phyloP scores from a whole-genome alignment of 2,329 filamentous ascomycete genomes.

The Pseudogymnoascus sp. region DNA sequence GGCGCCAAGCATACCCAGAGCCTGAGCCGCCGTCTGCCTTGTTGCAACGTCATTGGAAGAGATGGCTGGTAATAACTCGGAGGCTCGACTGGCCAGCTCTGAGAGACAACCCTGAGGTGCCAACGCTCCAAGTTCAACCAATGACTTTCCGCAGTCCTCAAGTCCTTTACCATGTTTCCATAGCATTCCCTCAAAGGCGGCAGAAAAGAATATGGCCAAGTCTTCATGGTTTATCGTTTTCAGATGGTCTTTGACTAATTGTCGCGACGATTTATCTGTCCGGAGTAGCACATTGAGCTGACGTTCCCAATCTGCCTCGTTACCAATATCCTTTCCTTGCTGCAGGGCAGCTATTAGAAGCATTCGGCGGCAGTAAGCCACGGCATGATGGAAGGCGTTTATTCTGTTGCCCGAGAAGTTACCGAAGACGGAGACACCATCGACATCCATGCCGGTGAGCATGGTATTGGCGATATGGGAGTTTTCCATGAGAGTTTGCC shows the following conservation, averaged over 20 bases:
- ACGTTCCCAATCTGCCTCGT: constrained; percentile 78
- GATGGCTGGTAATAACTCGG: constrained; percentile 51
- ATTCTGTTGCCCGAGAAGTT: constrained; percentile 36
- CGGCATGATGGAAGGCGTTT: constrained; percentile 57
- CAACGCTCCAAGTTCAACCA: constrained; percentile 46
- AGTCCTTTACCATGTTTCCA: constrained; percentile 31
- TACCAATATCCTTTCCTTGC: constrained; percentile 25
- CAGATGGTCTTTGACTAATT: constrained; percentile 50
- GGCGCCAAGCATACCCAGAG: constrained; percentile 69
- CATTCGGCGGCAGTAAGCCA: constrained; percentile 60
- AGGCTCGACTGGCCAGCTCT: constrained; percentile 40
- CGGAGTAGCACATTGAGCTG: constrained; percentile 66
- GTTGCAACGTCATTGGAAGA: constrained; percentile 65
- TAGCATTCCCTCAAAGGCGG: constrained; percentile 51
- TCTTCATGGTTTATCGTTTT: constrained; percentile 32
- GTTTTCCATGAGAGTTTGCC: constrained; percentile 27
- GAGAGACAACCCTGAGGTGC: constrained; percentile 44
- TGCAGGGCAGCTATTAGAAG: constrained; percentile 47
- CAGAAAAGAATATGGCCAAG: constrained; percentile 41
- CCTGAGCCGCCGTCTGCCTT: constrained; percentile 58
- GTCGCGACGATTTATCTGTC: constrained; percentile 59
- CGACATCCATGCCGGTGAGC: constrained; percentile 34
- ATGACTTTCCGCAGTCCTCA: constrained; percentile 44
- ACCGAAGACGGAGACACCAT: constrained; percentile 32
- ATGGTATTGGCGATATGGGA: constrained; percentile 27